Conservation (phyloP, 805 yeast species). For the Scheffersomyces amazonensis region DNA sequence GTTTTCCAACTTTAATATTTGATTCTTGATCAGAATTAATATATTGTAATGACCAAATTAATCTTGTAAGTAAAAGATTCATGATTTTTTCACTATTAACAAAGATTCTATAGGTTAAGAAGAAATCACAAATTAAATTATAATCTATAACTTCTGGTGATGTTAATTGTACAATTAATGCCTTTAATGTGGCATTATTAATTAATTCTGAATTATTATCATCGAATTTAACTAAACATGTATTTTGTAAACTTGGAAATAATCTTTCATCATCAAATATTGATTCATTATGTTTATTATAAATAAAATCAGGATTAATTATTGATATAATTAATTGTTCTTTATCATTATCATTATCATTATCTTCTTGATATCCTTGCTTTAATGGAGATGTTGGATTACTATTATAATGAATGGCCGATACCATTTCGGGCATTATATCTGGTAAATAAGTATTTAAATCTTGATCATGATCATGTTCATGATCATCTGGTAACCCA, state of each 20-base stretch:
- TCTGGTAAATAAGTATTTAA: no score
- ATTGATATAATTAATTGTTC: constrained; percentile 5
- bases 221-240: constrained; percentile 32
- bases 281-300: constrained; percentile 35
- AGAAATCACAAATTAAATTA: constrained; percentile 77
- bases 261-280: constrained; percentile 33
- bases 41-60: constrained; percentile 67
- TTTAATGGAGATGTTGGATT: no score
- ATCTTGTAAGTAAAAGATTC: constrained; percentile 58
- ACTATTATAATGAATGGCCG: no score
- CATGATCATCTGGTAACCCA: no score
- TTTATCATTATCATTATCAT: constrained; percentile 2
- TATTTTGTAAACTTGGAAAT: constrained; percentile 29
- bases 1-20: constrained; percentile 49
- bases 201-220: constrained; percentile 27
- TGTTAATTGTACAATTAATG: constrained; percentile 60
- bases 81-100: constrained; percentile 56
- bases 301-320: constrained; percentile 20
- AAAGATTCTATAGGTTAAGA: constrained; percentile 77
- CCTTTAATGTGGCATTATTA: constrained; percentile 37
- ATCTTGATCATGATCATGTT: no score
- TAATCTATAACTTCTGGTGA: constrained; percentile 77
- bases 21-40: constrained; percentile 24
- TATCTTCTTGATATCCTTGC: no score
- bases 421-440: no score